Conservation (phyloP, 148 eudicot genomes). For the Rhododendron vialii region DNA sequence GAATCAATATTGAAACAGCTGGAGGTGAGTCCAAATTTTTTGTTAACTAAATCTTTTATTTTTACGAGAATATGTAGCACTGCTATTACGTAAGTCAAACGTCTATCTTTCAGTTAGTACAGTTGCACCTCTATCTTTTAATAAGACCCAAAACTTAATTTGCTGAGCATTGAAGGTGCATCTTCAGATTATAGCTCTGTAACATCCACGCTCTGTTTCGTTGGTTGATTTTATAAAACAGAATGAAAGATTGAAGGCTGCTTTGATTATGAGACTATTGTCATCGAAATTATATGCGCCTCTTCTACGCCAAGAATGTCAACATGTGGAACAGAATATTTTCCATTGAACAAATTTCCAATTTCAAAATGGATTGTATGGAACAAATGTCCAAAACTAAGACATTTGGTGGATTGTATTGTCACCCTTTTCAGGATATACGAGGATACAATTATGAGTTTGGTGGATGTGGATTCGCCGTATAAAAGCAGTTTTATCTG, state of each 20-base stretch:
- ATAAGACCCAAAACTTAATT: background rate
- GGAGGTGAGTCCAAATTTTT: slow-evolving; percentile 40
- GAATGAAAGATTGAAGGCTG: background rate
- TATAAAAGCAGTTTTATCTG: background rate
- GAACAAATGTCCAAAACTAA: background rate
- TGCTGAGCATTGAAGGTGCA: background rate
- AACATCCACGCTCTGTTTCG: background rate
- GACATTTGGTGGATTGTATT: background rate
- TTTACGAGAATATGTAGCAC: background rate
- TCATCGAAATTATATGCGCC: background rate
- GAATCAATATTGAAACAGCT: slow-evolving; percentile 51
- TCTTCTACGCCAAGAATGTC: background rate
- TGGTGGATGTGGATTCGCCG: background rate
- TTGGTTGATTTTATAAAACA: background rate
- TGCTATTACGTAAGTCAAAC: background rate
- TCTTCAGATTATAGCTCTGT: background rate
- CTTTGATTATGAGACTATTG: background rate
- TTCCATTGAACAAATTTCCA: background rate
- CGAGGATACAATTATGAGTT: background rate
- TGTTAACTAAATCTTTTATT: background rate
- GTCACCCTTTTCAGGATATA: background rate
- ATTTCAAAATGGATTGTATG: background rate
- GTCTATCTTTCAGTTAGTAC: background rate
- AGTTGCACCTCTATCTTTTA: background rate
- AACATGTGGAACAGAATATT: background rate